Conservation (phyloP, 2,329 filamentous ascomycete species). For the Aspergillus fumigatus region DNA sequence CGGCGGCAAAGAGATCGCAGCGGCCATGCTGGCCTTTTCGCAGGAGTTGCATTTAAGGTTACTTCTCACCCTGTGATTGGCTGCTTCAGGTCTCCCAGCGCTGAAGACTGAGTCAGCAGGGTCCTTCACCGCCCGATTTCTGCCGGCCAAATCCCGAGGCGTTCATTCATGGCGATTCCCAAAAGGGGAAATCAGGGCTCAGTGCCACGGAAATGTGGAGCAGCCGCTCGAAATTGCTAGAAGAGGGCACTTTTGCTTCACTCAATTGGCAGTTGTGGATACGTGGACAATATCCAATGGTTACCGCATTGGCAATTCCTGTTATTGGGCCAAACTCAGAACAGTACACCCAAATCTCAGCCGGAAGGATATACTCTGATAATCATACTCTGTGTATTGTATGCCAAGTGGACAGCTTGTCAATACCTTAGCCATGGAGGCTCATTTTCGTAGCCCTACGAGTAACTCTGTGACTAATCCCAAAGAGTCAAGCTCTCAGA, state of each 20-base stretch:
- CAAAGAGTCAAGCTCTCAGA: neutral
- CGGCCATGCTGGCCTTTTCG: constrained; percentile 45
- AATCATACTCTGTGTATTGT: no score
- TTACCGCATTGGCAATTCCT: neutral
- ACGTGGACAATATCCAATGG: constrained; percentile 4
- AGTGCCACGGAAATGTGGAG: neutral
- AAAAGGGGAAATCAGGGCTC: constrained; percentile 1
- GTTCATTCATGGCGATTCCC: neutral
- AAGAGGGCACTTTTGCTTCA: constrained; percentile 15
- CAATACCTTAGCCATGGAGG: neutral
- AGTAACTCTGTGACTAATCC: neutral
- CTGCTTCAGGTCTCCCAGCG: constrained; percentile 1
- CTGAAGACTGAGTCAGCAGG: constrained; percentile 25
- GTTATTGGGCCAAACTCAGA: neutral
- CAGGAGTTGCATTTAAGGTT: constrained; percentile 27
- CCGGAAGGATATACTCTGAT: no score
- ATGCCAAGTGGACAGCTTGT: neutral
- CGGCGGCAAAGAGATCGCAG: constrained; percentile 26
- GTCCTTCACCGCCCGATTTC: constrained; percentile 20
- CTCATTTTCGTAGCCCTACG: neutral
- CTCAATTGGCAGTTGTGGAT: constrained; percentile 5
- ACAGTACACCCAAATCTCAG: neutral
- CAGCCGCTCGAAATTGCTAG: constrained; percentile 29
- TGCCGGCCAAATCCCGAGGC: constrained; percentile 8
- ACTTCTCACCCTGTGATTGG: constrained; percentile 39